Evolutionary conservation across 495 filamentous ascomycete species (phyloP), one percentile per base, ranked within the genome.

Genomic region (Neurospora hispaniola): DNA sequence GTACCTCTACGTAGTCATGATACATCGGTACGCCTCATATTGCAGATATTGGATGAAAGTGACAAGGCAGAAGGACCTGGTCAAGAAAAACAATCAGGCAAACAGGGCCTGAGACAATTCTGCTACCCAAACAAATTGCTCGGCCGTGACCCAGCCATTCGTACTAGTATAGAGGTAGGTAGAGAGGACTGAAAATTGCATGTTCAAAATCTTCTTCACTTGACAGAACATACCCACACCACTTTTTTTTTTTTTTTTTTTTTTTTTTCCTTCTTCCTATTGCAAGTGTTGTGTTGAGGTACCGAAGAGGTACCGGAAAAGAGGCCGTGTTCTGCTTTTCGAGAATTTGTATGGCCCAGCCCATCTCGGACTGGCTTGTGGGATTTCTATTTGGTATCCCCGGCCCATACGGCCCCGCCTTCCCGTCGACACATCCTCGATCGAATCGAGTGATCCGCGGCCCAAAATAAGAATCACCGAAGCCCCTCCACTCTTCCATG

Each of bases 401-500:
- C 42, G 27, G 40, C 40, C 35, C 16, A 70, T 20, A 40, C 46
- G 42, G 71, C 71, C 73, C 73, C 73, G 71, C 73, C 38, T 59
- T 44, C 48, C 71, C 48, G 74, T 73, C 48, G 71, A 44, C 48
- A 48, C 39, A 39, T 39, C 40, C 9, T 41, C 48, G 69, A 72
- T 69, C 74, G 38, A 73, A 48, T 71, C 74, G 72, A 75, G 73
- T 71, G 73, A 75, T 44, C 39, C 69, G 42, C 40, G 70, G 70
- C 42, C 62, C 72, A 40, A 23, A 69, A 69, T 69, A 69, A 69
- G 75, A 74, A 72, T 68, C 70, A 73, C 75, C 74, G 69, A 75
- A 71, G 70, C 71, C 59, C 76, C 73, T 71, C 70, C 39, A 68
- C 27, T 69, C 71, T 74, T 75, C 76, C 76, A 77, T 71, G 74